Evolutionary conservation across 2,329 filamentous ascomycete genomes (phyloP), one percentile per base, ranked within the genome.

Genomic region (Penicillium polonicum): DNA sequence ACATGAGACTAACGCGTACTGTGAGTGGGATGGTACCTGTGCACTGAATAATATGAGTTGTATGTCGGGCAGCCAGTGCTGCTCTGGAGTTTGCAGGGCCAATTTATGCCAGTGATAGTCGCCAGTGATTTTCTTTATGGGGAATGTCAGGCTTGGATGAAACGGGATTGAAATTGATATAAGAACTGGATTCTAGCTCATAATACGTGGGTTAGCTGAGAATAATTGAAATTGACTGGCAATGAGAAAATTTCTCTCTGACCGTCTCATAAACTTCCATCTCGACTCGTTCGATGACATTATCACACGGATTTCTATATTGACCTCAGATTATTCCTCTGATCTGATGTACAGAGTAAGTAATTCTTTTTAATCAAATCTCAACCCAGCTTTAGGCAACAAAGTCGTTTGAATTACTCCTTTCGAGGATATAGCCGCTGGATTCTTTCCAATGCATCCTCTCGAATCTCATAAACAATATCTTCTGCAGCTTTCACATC

Each of bases 401-500:
- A 9, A 35, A 35, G 5, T 48, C 13, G 4, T 25, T 35, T 23
- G n/a, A 19, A 27, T 9, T 38, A 56, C 3, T 19, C 8, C 15
- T 48, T 36, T 27, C 8, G 2, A n/a, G 42, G 27, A 12, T 4
- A n/a, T 23, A 53, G 27, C 13, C 21, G 42, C 38, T 58, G 54
- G 19, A 67, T 48, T 38, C 46, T 60, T 41, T 57, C 41, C 25
- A 57, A 39, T 2, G 64, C 52, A 41, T 58, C 64, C 12, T 51
- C 35, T 42, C 51, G 63, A 25, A 74, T 62, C 4, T 65, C 63
- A 35, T 63, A 58, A 0, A 82, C 74, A 60, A 82, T 79, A 0
- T 58, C 64, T 2, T 59, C 71, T 0, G 80, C 79, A 35, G 66
- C 60, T 39, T 75, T 67, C 0, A 82, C 75, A 5, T 68, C 65